Evolutionary conservation across 106 monocot genomes (phyloP), one percentile per base, ranked within the genome.

Genomic region (Dioscorea zingiberensis): DNA sequence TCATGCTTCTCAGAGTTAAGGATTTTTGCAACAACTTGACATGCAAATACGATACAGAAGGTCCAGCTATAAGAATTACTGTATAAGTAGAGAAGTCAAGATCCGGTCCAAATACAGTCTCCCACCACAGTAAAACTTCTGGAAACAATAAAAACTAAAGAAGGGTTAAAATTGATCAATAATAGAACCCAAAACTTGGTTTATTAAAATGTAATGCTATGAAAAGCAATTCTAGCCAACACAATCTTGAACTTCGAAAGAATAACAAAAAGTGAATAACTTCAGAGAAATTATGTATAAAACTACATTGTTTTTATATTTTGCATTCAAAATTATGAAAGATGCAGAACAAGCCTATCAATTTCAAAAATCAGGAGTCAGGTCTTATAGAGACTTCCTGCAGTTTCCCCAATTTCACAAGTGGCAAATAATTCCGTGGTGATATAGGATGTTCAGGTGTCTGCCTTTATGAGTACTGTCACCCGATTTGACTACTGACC

Each of bases 91-190:
- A 47, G 98, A 98, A 63, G 81, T 64, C 1, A n/a, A 68, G 84
- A 80, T 98, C 98, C n/a, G 92, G 93, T 57, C 98, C 98, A 73
- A 93, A 93, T 77, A 98, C 59, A 98, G 66, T 47, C 93, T 79
- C 58, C 98, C 98, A 45, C 98, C 89, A 48, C 86, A 98, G 60
- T 73, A 74, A 53, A 98, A 98, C 76, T 57, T 93, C 98, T 93
- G 85, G 63, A 21, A 80, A 67, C 13, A 53, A 25, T 73, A 51
- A 51, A 60, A 54, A 3, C 17, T 14, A 63, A 19, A 12, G n/a
- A 16, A 18, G 13, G 3, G 19, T 51, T 19, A 51, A 51, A 19
- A 51, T 18, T 7, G 8, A 4, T 18, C 15, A 13, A 18, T 2
- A 51, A 51, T 51, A 13, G 51, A 51, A 18, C 13, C 8, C 51